These are phyloP conservation scores for Solanum peruvianum DNA, from an alignment of 257 asterid genomes.

Conservation along the genomic window DNA sequence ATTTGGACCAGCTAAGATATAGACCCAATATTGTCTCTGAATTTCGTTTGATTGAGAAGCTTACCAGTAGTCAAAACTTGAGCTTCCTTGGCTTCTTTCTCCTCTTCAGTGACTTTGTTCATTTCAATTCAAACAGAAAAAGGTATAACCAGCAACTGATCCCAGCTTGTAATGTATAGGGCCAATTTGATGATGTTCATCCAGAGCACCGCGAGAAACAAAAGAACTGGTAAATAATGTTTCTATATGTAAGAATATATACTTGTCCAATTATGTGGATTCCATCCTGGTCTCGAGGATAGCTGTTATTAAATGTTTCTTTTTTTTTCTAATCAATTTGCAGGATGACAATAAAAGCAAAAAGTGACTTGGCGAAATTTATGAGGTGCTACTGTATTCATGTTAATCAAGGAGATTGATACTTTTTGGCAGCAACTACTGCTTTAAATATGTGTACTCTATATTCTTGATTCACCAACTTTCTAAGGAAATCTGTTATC, in stretches of 20 bases:
- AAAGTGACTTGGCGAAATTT: slow-evolving; percentile 84
- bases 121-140: not conserved
- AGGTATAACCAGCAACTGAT: not conserved
- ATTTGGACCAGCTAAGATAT: too few species aligned
- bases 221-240: slow-evolving; percentile 51
- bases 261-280: not conserved
- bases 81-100: too few species aligned
- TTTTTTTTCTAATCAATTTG: not conserved
- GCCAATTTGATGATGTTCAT: slow-evolving; percentile 75
- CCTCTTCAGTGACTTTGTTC: too few species aligned
- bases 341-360: slow-evolving; percentile 96
- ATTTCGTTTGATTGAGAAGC: too few species aligned
- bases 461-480: not conserved
- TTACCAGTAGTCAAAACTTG: too few species aligned
- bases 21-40: too few species aligned
- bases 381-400: slow-evolving; percentile 41
- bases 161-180: slow-evolving; percentile 27
- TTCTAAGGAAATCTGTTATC: not conserved
- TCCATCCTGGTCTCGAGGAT: not conserved
- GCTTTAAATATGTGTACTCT: not conserved
- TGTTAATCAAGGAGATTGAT: not conserved
- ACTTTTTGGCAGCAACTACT: not conserved
- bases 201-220: slow-evolving; percentile 57
- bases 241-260: not conserved
- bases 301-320: not conserved